Conservation (phyloP, 257 asterid species). For the Solanum pennellii region DNA sequence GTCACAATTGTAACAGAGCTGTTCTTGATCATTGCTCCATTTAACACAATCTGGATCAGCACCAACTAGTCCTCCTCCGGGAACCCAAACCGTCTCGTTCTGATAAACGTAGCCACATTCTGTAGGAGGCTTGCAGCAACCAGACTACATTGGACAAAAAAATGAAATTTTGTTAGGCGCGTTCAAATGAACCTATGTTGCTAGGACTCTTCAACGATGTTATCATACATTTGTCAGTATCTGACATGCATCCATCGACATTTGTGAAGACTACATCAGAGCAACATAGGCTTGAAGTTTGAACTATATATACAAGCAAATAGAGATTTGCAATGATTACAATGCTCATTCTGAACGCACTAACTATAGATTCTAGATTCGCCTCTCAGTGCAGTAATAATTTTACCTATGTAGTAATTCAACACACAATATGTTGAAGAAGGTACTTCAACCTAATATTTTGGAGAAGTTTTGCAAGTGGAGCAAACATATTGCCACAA, state of each 20-base stretch:
- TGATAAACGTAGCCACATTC: constrained; percentile 50
- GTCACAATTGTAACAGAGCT: constrained; percentile 54
- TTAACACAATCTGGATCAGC: constrained; percentile 37
- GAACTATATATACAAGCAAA: background rate
- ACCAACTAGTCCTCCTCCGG: constrained; percentile 27
- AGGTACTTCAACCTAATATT: background rate
- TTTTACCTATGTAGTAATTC: background rate
- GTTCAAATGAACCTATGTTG: background rate
- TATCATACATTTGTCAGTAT: background rate
- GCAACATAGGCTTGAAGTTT: background rate
- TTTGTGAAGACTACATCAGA: background rate
- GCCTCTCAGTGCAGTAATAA: background rate
- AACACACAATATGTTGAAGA: background rate
- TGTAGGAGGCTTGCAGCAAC: constrained; percentile 94
- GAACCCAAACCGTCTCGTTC: constrained; percentile 60
- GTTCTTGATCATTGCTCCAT: constrained; percentile 65
- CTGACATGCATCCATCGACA: background rate
- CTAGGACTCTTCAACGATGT: background rate
- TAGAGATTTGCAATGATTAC: background rate
- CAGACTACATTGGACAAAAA: constrained; percentile 36
- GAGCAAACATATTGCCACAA: background rate
- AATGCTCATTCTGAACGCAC: background rate
- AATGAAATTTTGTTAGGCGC: background rate
- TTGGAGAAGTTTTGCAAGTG: background rate
- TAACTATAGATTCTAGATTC: background rate